phyloP scores from a whole-genome alignment of 805 yeast genomes.

The Saccharomycopsis sp. region DNA sequence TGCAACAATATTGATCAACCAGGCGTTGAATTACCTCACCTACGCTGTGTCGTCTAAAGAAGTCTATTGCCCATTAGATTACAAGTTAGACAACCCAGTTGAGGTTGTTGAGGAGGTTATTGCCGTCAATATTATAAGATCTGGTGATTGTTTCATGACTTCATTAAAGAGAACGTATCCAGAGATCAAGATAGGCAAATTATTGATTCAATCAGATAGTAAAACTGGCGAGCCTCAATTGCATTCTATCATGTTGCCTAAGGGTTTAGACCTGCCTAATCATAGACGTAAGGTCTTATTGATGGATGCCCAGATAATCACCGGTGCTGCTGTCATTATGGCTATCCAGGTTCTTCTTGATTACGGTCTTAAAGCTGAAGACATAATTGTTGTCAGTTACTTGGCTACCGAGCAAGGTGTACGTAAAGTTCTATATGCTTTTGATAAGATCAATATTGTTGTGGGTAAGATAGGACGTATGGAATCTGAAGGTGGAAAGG shows the following conservation, averaged over 20 bases:
- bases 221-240: conserved; percentile 91
- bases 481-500: conserved; percentile 27
- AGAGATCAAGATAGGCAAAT: conserved; percentile 71
- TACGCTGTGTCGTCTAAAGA: conserved; percentile 4
- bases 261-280: conserved; percentile 22
- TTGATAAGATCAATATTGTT: conserved; percentile 60
- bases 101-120: conserved; percentile 39
- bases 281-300: conserved; percentile 46
- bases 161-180: conserved; percentile 74
- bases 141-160: conserved; percentile 88
- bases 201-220: conserved; percentile 82
- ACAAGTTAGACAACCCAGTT: conserved; percentile 9
- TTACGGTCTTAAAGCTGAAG: conserved; percentile 56
- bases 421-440: conserved; percentile 66
- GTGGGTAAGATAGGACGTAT: conserved; percentile 57
- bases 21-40: conserved; percentile 49
- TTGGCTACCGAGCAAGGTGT: conserved; percentile 76
- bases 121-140: conserved; percentile 76
- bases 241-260: conserved; percentile 74
- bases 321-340: conserved; percentile 95
- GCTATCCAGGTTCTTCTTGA: conserved; percentile 83
- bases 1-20: conserved; percentile 61
- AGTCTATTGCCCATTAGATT: conserved; percentile 8
- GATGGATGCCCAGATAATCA: conserved; percentile 80
- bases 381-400: conserved; percentile 65